Evolutionary conservation across 2,329 filamentous ascomycete species (phyloP).

Genomic region (Epichloe coenophiala): DNA sequence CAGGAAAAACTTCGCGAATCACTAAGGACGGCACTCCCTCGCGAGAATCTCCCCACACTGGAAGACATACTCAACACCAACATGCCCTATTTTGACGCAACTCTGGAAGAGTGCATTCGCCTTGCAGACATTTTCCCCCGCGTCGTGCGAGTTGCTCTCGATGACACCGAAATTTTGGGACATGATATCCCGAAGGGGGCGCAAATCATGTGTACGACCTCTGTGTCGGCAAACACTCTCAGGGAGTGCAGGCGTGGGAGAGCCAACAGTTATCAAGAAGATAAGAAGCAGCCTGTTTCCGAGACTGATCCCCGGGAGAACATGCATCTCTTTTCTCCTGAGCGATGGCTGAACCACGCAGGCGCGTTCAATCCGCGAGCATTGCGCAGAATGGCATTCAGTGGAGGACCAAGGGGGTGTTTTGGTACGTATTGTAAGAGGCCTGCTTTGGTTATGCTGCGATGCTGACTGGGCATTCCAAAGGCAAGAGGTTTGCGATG

Average conservation of each 20-base stretch:
- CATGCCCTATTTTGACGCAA: constrained; percentile 3
- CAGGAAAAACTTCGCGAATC: constrained; percentile 11
- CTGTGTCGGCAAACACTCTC: neutral
- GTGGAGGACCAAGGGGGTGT: neutral
- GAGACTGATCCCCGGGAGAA: neutral
- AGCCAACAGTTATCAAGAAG: neutral
- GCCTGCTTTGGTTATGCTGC: neutral
- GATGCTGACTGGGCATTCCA: neutral
- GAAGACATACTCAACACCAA: neutral
- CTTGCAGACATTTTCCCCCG: neutral
- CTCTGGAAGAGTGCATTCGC: constrained; percentile 1
- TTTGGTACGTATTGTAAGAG: neutral
- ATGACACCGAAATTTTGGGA: neutral
- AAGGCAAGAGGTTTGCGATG: constrained; percentile 1
- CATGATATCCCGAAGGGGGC: neutral
- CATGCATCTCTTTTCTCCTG: constrained; percentile 5
- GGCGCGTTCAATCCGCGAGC: neutral
- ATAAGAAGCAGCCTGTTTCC: neutral
- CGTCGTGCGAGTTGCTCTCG: neutral
- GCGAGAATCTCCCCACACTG: neutral
- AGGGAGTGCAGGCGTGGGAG: neutral
- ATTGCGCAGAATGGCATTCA: neutral
- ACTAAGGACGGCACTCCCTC: constrained; percentile 7
- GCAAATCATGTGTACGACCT: neutral
- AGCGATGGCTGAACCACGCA: constrained; percentile 5